phyloP scores from a whole-genome alignment of 257 asterid species.

The Ligustrum vulgare region DNA sequence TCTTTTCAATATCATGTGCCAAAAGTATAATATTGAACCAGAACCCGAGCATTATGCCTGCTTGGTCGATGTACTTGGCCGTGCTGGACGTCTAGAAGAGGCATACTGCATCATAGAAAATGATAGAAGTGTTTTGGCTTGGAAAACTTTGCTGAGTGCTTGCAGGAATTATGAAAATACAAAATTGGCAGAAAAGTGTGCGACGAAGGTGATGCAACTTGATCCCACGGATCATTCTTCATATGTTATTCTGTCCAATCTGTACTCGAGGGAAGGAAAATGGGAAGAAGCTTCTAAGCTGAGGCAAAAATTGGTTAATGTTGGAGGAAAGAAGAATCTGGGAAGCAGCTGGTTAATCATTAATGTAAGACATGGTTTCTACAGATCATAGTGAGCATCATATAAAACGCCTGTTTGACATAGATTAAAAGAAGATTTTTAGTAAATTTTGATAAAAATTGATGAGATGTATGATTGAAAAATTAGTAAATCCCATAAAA shows the following conservation, averaged over 20 bases:
- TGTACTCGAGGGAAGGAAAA: slow-evolving; percentile 21
- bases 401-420: too few relatives aligned
- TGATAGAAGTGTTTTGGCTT: slow-evolving; percentile 14
- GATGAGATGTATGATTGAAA: too few relatives aligned
- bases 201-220: slow-evolving; percentile 14
- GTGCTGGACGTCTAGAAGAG: slow-evolving; percentile 21
- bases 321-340: slow-evolving; percentile 18
- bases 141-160: slow-evolving; percentile 24
- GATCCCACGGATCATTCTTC: slow-evolving; percentile 20
- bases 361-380: not conserved
- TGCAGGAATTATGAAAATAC: slow-evolving; percentile 16
- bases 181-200: slow-evolving; percentile 19
- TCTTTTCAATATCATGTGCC: not conserved
- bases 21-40: slow-evolving; percentile 16
- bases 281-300: slow-evolving; percentile 22
- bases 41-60: slow-evolving; percentile 11
- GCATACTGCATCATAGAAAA: slow-evolving; percentile 9
- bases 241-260: slow-evolving; percentile 18
- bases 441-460: too few relatives aligned
- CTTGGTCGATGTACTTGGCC: slow-evolving; percentile 19
- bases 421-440: too few relatives aligned
- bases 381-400: not conserved
- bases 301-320: slow-evolving; percentile 21
- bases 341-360: slow-evolving; percentile 28
- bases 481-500: too few relatives aligned